Conservation (phyloP, 352 stramenopile species). For the Peronospora farinosa region DNA sequence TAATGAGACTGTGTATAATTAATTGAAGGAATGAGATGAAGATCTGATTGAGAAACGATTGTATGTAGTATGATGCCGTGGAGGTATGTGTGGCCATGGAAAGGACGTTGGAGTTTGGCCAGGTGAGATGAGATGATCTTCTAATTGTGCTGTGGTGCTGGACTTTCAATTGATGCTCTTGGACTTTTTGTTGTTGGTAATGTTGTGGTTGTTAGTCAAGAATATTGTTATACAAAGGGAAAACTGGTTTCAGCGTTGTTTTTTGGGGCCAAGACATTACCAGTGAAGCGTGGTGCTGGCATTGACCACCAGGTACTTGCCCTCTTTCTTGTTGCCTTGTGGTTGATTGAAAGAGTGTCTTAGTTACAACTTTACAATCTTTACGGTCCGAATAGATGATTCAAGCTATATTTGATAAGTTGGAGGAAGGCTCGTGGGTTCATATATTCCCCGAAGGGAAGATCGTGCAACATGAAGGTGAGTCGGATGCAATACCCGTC, state of each 20-base stretch:
- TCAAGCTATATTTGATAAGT: slow-evolving; percentile 69
- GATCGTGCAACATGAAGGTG: slow-evolving; percentile 64
- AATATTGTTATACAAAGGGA: slow-evolving; percentile 77
- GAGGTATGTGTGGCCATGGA: slow-evolving; percentile 49
- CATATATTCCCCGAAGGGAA: slow-evolving; percentile 87
- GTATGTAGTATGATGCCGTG: slow-evolving; percentile 62
- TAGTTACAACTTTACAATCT: neutral
- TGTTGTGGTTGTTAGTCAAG: slow-evolving; percentile 43
- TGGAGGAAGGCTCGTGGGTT: slow-evolving; percentile 72
- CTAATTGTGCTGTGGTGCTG: slow-evolving; percentile 19
- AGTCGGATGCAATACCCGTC: neutral
- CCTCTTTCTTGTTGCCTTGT: neutral
- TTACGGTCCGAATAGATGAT: slow-evolving; percentile 43
- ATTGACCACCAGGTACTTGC: slow-evolving; percentile 52
- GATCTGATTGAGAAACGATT: slow-evolving; percentile 5
- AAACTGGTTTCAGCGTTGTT: slow-evolving; percentile 50
- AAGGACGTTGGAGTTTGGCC: slow-evolving; percentile 65
- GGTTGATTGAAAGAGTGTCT: neutral
- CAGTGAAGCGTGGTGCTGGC: slow-evolving; percentile 62
- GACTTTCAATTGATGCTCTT: neutral
- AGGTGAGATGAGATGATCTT: slow-evolving; percentile 34
- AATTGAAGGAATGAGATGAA: neutral
- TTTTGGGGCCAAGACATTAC: slow-evolving; percentile 64
- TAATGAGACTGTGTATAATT: slow-evolving; percentile 24
- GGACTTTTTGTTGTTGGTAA: neutral